Evolutionary conservation across 768 basidiomycete species (phyloP).

Genomic region (Steccherinum ochraceum): DNA sequence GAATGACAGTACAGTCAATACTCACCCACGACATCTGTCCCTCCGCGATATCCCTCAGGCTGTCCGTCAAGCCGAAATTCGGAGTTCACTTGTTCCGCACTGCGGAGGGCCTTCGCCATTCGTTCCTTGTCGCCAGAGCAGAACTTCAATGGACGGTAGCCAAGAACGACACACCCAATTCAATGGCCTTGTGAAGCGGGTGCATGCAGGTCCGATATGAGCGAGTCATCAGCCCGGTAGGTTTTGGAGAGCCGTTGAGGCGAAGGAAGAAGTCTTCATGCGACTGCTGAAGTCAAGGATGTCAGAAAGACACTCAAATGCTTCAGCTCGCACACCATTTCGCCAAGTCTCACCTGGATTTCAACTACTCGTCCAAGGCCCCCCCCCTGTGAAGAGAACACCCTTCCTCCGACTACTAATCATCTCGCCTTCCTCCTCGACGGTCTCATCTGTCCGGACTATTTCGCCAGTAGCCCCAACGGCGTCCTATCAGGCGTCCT

Average conservation of each 20-base stretch:
- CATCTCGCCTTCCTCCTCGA: slow-evolving; percentile 45
- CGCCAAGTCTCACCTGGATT: slow-evolving; percentile 68
- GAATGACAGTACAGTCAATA: slow-evolving; percentile 24
- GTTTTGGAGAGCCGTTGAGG: slow-evolving; percentile 49
- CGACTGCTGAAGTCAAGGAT: not conserved
- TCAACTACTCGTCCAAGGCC: slow-evolving; percentile 67
- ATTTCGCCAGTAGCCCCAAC: slow-evolving; percentile 46
- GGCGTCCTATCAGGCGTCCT: slow-evolving; percentile 48
- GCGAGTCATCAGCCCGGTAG: slow-evolving; percentile 50
- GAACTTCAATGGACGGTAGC: slow-evolving; percentile 89
- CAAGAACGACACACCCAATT: slow-evolving; percentile 32
- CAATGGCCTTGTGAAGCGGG: slow-evolving; percentile 41
- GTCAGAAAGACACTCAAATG: no score
- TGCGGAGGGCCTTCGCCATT: slow-evolving; percentile 50
- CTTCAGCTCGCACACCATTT: not conserved
- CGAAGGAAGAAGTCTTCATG: slow-evolving; percentile 91
- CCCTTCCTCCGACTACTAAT: slow-evolving; percentile 50
- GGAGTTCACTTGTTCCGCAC: slow-evolving; percentile 72
- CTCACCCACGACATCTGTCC: slow-evolving; percentile 55
- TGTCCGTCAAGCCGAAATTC: slow-evolving; percentile 67
- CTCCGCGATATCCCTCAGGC: slow-evolving; percentile 69
- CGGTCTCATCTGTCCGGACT: slow-evolving; percentile 50
- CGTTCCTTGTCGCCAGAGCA: slow-evolving; percentile 67
- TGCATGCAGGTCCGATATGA: slow-evolving; percentile 95
- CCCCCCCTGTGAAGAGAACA: slow-evolving; percentile 71